Conservation (phyloP, 2,329 filamentous ascomycete genomes). For the Arthrobotrys entomopaga region DNA sequence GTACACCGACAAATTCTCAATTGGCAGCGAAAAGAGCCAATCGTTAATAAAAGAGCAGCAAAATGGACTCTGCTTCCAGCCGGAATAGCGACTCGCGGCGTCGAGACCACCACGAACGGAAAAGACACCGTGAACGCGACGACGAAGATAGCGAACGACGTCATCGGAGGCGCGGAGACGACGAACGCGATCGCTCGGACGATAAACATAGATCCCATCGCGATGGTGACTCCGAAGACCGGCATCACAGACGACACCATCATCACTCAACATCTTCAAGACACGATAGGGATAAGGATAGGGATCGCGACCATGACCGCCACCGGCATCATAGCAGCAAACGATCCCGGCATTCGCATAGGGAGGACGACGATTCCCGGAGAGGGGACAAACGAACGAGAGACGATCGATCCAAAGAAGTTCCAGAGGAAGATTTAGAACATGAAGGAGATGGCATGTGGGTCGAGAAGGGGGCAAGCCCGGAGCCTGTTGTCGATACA, state of each 20-base stretch:
- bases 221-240: conserved; percentile 61
- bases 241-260: conserved; percentile 69
- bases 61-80: conserved; percentile 34
- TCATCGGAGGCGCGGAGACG: conserved; percentile 61
- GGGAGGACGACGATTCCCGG: conserved; percentile 60
- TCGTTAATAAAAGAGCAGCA: background rate
- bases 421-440: conserved; percentile 36
- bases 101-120: conserved; percentile 43
- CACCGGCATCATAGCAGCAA: conserved; percentile 65
- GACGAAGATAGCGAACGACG: conserved; percentile 49
- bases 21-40: background rate
- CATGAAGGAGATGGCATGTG: conserved; percentile 36
- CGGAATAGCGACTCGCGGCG: conserved; percentile 26
- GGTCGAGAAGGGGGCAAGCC: conserved; percentile 57
- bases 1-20: background rate
- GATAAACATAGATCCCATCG: conserved; percentile 61
- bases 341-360: conserved; percentile 60
- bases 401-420: conserved; percentile 60
- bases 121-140: conserved; percentile 51
- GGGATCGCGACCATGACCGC: conserved; percentile 62
- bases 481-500: conserved; percentile 56
- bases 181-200: conserved; percentile 62
- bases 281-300: conserved; percentile 65
- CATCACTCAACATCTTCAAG: conserved; percentile 70
- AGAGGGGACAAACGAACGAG: conserved; percentile 47